Conservation (phyloP, 1,284 basidiomycete genomes). For the Megacollybia platyphylla region DNA sequence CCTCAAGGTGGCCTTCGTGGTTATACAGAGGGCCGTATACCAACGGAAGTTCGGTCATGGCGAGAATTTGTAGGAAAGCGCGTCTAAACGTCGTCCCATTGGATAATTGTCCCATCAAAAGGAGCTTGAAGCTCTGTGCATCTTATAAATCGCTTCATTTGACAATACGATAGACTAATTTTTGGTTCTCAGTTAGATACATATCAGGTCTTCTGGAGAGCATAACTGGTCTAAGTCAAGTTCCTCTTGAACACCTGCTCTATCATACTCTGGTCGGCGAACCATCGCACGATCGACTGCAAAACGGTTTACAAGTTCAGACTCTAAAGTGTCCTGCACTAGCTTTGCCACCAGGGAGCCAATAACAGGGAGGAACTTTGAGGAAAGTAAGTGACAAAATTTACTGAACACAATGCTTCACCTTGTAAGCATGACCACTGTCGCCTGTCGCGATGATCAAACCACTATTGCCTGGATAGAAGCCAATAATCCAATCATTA, state of each 20-base stretch:
- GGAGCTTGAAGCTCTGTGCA: constrained; percentile 1
- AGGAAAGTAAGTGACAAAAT: not conserved
- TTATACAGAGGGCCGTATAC: constrained; percentile 85
- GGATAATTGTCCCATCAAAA: constrained; percentile 9
- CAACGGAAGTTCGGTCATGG: constrained; percentile 91
- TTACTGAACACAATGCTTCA: constrained; percentile 12
- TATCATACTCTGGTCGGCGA: no score
- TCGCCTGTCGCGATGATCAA: constrained; percentile 67
- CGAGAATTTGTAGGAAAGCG: constrained; percentile 71
- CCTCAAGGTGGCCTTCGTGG: constrained; percentile 69
- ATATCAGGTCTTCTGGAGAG: constrained; percentile 27
- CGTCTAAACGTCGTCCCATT: constrained; percentile 25
- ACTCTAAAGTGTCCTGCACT: constrained; percentile 50
- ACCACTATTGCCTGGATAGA: constrained; percentile 39
- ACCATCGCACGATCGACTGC: constrained; percentile 24
- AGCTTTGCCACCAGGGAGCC: constrained; percentile 65
- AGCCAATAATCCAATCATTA: constrained; percentile 71
- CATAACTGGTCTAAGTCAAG: constrained; percentile 37
- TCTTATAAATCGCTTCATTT: not conserved
- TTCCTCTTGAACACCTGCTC: constrained; percentile 13
- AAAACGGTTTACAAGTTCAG: constrained; percentile 39
- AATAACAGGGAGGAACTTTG: constrained; percentile 72
- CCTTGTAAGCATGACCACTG: constrained; percentile 79
- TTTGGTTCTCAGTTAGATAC: no score
- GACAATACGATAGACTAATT: no score